Percentiles rank a stretch among this genome's conserved stretches.
phyloP scores from a whole-genome alignment of 2,329 filamentous ascomycete genomes.

The Xylaria sp. region DNA sequence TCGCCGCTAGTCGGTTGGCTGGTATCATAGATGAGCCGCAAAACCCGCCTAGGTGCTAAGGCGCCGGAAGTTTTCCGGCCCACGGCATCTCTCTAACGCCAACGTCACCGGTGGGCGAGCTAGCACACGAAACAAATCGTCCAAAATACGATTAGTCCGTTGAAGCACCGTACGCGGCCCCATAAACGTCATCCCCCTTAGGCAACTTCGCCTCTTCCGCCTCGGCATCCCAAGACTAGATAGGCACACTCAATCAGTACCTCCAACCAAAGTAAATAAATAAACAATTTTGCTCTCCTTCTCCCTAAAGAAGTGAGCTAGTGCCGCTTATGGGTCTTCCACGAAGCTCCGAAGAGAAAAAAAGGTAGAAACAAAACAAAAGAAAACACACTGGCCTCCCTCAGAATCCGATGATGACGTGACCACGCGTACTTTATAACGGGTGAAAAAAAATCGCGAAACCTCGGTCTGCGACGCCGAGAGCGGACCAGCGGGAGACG shows the following conservation, averaged over 20 bases:
- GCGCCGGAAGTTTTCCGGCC: not conserved
- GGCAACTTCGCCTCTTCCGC: too few species aligned
- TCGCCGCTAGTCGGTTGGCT: not conserved
- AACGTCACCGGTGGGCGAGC: not conserved
- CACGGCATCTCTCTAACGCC: not conserved
- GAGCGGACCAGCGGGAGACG: not conserved
- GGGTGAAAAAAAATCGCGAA: not conserved
- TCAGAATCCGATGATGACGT: not conserved
- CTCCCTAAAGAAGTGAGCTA: too few species aligned
- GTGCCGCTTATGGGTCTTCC: not conserved
- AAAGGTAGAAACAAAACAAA: not conserved
- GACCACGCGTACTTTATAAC: not conserved
- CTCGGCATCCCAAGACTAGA: too few species aligned
- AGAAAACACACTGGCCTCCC: not conserved
- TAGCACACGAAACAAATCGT: not conserved
- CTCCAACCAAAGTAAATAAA: too few species aligned
- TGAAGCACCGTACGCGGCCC: too few species aligned
- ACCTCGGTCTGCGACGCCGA: not conserved
- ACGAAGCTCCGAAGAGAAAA: not conserved
- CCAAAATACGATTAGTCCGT: too few species aligned
- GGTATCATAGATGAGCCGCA: not conserved
- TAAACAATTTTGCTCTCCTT: not conserved
- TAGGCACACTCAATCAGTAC: too few species aligned
- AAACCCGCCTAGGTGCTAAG: not conserved
- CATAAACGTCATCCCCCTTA: too few species aligned